phyloP scores from a whole-genome alignment of 768 basidiomycete genomes.

The Candolleomyces eurysporus region DNA sequence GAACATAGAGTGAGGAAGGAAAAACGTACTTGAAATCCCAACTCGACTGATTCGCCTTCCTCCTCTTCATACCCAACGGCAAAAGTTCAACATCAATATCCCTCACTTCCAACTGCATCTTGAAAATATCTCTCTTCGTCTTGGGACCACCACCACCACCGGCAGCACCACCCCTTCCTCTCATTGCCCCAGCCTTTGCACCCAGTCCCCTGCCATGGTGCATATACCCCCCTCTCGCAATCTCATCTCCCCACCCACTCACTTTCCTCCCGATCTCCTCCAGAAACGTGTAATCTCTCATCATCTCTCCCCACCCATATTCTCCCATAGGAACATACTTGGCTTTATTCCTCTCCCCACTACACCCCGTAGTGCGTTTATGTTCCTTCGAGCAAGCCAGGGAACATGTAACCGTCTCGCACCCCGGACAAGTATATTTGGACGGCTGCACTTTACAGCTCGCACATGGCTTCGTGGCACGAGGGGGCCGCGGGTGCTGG shows the following conservation, averaged over 20 bases:
- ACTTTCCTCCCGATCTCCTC: slow-evolving; percentile 80
- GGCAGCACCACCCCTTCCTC: slow-evolving; percentile 27
- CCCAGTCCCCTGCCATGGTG: slow-evolving; percentile 19
- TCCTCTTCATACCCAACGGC: slow-evolving; percentile 78
- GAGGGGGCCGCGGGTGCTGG: neutral
- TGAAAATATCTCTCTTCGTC: slow-evolving; percentile 67
- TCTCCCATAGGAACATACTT: slow-evolving; percentile 78
- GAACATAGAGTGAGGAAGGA: slow-evolving; percentile 8
- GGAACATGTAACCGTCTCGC: slow-evolving; percentile 71
- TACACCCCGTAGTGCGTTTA: slow-evolving; percentile 60
- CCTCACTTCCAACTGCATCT: slow-evolving; percentile 60
- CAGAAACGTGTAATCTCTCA: slow-evolving; percentile 85
- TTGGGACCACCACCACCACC: slow-evolving; percentile 25
- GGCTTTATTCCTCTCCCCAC: slow-evolving; percentile 70
- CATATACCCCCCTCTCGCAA: slow-evolving; percentile 58
- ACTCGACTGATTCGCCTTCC: slow-evolving; percentile 74
- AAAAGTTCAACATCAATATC: slow-evolving; percentile 77
- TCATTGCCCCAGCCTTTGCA: slow-evolving; percentile 21
- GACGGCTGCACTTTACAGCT: slow-evolving; percentile 27
- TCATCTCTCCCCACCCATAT: slow-evolving; percentile 84
- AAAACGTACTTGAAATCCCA: slow-evolving; percentile 76
- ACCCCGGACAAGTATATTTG: slow-evolving; percentile 81
- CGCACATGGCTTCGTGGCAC: slow-evolving; percentile 13
- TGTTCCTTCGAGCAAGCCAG: slow-evolving; percentile 65
- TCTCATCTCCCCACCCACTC: slow-evolving; percentile 71